Evolutionary conservation across 192 early-diverging fungal species (phyloP).

Genomic region (Obelidium mucronatum): DNA sequence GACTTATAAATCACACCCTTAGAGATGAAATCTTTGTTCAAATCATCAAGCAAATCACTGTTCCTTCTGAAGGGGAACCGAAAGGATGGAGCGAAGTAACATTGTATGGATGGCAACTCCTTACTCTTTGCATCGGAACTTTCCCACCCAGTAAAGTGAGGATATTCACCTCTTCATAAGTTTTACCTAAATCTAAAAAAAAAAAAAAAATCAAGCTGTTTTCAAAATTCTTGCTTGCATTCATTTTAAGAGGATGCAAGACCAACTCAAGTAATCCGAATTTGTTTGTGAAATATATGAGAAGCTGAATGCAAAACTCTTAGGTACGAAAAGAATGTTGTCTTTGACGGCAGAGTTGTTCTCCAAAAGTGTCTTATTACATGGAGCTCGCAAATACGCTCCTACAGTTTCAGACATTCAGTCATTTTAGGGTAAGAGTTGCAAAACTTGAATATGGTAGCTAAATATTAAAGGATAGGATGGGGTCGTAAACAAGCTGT

Average conservation of each 20-base stretch:
- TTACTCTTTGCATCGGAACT: conserved; percentile 45
- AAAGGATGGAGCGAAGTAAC: conserved; percentile 53
- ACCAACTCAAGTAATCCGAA: conserved; percentile 23
- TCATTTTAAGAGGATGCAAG: conserved; percentile 42
- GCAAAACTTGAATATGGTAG: conserved; percentile 13
- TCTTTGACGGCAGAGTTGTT: conserved; percentile 42
- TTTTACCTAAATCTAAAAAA: no score
- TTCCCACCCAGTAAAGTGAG: conserved; percentile 58
- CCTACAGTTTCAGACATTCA: conserved; percentile 51
- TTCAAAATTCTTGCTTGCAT: conserved; percentile 42
- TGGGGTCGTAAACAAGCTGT: conserved; percentile 37
- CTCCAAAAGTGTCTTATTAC: conserved; percentile 43
- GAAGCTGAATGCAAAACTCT: neutral
- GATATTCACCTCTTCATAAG: neutral
- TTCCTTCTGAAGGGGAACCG: conserved; percentile 41
- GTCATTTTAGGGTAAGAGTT: conserved; percentile 38
- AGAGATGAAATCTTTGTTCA: conserved; percentile 62
- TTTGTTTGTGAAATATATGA: conserved; percentile 3
- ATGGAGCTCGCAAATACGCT: conserved; percentile 48
- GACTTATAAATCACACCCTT: conserved; percentile 45
- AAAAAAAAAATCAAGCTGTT: neutral
- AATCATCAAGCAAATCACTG: conserved; percentile 54
- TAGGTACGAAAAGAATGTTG: conserved; percentile 45
- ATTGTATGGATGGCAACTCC: conserved; percentile 48
- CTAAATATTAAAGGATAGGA: conserved; percentile 15